Evolutionary conservation across 1,139 yeast genomes (phyloP), one percentile per base, ranked within the genome.

Genomic region (Meyerozyma sp.): DNA sequence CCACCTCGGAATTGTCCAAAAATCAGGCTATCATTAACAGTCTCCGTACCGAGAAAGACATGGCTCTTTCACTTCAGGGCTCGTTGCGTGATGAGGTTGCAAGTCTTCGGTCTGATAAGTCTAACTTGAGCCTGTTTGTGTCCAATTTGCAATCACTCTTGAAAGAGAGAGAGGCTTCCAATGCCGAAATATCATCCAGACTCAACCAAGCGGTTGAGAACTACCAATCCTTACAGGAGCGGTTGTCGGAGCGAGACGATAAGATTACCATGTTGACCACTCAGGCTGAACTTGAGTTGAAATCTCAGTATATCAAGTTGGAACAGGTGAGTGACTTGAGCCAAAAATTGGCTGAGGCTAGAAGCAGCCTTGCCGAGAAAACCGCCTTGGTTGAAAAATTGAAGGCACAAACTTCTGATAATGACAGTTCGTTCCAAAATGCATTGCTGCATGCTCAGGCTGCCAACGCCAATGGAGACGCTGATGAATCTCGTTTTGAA

Each of bases 221-320:
- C 32, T 68, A 82, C 42, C 87, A 84, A 53, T 53, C 57, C 1
- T 62, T 78, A 39, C 81, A 79, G 51, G 66, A 68, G 5, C 78
- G 73, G 46, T 65, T 84, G 35, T 71, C 68, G 9, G 73, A 74
- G 36, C 75, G 79, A 48, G 78, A 75, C 40, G 76, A 71, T 45
- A 75, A 76, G 46, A 65, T 79, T 30, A 66, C 66, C 35, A 68
- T 74, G 20, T 59, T 73, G 39, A 55, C 77, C 10, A 70, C 65
- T 42, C 81, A 81, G 46, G 73, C 80, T 30, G 84, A 79, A 43
- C 62, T 75, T 46, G 84, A 84, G 21, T 61, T 77, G 40, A 77
- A 75, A 47, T 81, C 86, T 40, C 85, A 81, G 54, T 88, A 84
- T 55, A 70, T 77, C 16, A 82, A 83, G 57, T 70, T 86, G 45